Conservation (phyloP, 257 asterid genomes). For the Leonotis leonurus region DNA sequence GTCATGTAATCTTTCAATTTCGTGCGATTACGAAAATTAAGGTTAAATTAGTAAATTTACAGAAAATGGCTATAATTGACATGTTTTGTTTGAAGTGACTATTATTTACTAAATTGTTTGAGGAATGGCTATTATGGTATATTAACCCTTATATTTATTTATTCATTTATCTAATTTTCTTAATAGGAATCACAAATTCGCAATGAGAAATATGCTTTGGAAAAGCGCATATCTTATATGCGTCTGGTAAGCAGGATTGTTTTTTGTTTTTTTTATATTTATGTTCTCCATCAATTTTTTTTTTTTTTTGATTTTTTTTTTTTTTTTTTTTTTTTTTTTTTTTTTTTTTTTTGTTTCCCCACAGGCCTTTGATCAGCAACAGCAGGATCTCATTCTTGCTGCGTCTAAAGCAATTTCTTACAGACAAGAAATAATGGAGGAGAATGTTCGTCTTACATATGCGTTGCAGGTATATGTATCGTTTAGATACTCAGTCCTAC, state of each 20-base stretch:
- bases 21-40: too few relatives aligned
- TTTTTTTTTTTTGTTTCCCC: constrained; percentile 10
- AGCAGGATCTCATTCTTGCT: constrained; percentile 96
- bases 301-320: constrained; percentile 15
- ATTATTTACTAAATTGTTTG: too few relatives aligned
- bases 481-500: too few relatives aligned
- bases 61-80: too few relatives aligned
- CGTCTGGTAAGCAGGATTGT: constrained; percentile 58
- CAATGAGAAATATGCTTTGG: constrained; percentile 82
- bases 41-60: too few relatives aligned
- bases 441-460: constrained; percentile 92
- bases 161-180: constrained; percentile 11
- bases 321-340: constrained; percentile 14
- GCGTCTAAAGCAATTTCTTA: constrained; percentile 97
- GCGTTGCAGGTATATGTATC: constrained; percentile 68
- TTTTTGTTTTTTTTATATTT: constrained; percentile 11
- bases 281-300: not conserved
- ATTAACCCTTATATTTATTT: constrained; percentile 15
- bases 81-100: too few relatives aligned
- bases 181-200: constrained; percentile 74
- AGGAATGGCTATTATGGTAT: too few relatives aligned
- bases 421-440: constrained; percentile 96
- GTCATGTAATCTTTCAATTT: too few relatives aligned
- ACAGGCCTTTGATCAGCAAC: constrained; percentile 98
- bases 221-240: constrained; percentile 92